Conservation (phyloP, 1,284 basidiomycete species). For the Puccinia coronata region DNA sequence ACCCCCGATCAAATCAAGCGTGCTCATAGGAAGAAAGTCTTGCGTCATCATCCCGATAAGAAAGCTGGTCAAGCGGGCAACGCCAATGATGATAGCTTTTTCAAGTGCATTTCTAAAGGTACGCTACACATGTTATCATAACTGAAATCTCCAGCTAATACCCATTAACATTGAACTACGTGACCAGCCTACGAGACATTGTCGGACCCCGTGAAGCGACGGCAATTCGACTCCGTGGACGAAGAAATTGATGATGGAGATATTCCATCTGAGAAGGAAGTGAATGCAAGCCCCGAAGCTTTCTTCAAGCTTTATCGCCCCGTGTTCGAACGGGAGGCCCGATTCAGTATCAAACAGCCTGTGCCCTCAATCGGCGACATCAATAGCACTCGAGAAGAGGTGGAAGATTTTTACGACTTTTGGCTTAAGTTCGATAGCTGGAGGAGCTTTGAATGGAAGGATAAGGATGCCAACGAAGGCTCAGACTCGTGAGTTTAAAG, state of each 20-base stretch:
- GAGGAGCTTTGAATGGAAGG: constrained; percentile 96
- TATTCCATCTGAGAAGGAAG: constrained; percentile 66
- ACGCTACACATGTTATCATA: constrained; percentile 29
- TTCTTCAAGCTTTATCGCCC: constrained; percentile 71
- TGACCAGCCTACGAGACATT: constrained; percentile 78
- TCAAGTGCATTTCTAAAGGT: constrained; percentile 97
- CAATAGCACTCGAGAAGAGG: constrained; percentile 75
- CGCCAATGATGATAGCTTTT: constrained; percentile 94
- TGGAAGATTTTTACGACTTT: constrained; percentile 95
- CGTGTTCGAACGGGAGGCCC: constrained; percentile 84
- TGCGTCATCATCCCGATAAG: constrained; percentile 99
- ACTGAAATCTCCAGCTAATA: background rate
- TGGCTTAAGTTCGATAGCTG: constrained; percentile 99
- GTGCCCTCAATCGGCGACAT: constrained; percentile 77
- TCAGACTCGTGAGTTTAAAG: constrained; percentile 74
- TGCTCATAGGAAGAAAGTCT: constrained; percentile 96
- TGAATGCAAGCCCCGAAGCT: constrained; percentile 68
- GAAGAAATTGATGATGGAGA: constrained; percentile 75
- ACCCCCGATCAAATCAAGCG: constrained; percentile 91
- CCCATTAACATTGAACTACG: background rate
- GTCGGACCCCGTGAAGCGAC: constrained; percentile 78
- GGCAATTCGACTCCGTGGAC: constrained; percentile 96
- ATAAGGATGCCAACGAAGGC: constrained; percentile 98
- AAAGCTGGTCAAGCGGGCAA: constrained; percentile 75
- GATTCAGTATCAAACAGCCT: constrained; percentile 81